Conservation (phyloP, 169 alveolate species). For the Plasmodium sp. region DNA sequence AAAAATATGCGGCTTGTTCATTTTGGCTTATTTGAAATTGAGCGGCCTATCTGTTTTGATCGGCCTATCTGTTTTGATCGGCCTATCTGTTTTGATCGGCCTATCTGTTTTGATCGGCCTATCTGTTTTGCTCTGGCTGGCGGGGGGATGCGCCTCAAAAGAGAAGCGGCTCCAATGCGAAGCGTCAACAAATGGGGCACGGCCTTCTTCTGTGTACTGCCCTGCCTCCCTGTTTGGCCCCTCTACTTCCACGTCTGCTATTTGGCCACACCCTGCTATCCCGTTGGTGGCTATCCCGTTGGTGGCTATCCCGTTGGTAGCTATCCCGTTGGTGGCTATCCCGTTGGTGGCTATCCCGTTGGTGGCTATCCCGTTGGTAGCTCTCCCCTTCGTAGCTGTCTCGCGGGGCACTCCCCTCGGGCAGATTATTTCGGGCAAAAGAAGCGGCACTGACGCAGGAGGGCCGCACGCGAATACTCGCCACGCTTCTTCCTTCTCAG, state of each 20-base stretch:
- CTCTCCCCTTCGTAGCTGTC: not conserved
- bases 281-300: no score
- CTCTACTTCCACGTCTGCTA: not conserved
- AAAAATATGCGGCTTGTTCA: not conserved
- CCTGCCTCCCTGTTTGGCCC: not conserved
- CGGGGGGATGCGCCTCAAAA: not conserved
- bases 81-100: no score
- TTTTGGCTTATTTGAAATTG: not conserved
- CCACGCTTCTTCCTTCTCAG: not conserved
- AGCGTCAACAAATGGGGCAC: not conserved
- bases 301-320: not conserved
- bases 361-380: not conserved
- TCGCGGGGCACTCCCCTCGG: not conserved
- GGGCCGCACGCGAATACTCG: not conserved
- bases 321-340: not conserved
- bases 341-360: no score
- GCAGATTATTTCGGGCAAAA: not conserved
- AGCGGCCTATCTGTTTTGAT: not conserved
- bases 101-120: not conserved
- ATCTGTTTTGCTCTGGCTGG: no score
- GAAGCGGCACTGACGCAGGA: not conserved
- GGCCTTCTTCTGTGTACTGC: not conserved
- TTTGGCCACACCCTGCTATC: not conserved
- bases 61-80: no score
- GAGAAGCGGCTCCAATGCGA: not conserved